A percentile compares a stretch with the other conserved stretches of the same genome.
phyloP scores from a whole-genome alignment of 2,329 filamentous ascomycete species.

The Neofusicoccum kwambonambiense region DNA sequence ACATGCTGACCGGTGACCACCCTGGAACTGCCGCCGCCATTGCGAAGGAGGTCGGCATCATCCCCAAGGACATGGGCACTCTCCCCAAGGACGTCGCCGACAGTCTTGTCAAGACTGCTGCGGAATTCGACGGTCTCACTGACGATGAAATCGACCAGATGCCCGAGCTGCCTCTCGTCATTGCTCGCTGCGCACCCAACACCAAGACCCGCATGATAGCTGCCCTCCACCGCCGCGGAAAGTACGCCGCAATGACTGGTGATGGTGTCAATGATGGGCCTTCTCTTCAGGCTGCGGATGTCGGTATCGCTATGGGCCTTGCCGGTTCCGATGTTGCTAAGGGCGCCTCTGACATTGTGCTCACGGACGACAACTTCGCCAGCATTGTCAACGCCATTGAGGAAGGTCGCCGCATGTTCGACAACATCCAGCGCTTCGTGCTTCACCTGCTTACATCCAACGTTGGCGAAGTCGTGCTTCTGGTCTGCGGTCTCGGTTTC shows the following conservation, averaged over 20 bases:
- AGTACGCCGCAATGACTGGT: constrained; percentile 44
- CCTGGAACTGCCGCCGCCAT: constrained; percentile 48
- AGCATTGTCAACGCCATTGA: constrained; percentile 47
- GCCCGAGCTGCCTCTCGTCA: constrained; percentile 21
- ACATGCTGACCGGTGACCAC: constrained; percentile 52
- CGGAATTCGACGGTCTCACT: constrained; percentile 20
- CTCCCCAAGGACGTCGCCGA: constrained; percentile 16
- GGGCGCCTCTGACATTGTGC: constrained; percentile 43
- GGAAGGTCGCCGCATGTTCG: constrained; percentile 46
- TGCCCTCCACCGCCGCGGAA: constrained; percentile 41
- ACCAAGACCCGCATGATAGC: constrained; percentile 22
- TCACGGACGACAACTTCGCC: constrained; percentile 47
- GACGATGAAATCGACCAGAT: constrained; percentile 21
- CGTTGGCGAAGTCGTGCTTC: constrained; percentile 34
- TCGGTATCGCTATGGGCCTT: constrained; percentile 47
- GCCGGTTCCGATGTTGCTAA: constrained; percentile 47
- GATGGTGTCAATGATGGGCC: constrained; percentile 48
- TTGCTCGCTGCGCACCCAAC: constrained; percentile 21
- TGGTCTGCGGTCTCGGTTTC: constrained; percentile 36
- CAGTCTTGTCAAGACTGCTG: constrained; percentile 20
- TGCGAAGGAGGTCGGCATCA: constrained; percentile 46
- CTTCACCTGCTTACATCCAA: constrained; percentile 33
- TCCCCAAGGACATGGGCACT: constrained; percentile 21
- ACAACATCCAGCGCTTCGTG: constrained; percentile 47
- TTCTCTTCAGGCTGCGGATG: constrained; percentile 46